These are phyloP conservation scores for Aspergillus aculeatinus DNA, from an alignment of 2,329 filamentous ascomycete genomes.

Conservation along the genomic window DNA sequence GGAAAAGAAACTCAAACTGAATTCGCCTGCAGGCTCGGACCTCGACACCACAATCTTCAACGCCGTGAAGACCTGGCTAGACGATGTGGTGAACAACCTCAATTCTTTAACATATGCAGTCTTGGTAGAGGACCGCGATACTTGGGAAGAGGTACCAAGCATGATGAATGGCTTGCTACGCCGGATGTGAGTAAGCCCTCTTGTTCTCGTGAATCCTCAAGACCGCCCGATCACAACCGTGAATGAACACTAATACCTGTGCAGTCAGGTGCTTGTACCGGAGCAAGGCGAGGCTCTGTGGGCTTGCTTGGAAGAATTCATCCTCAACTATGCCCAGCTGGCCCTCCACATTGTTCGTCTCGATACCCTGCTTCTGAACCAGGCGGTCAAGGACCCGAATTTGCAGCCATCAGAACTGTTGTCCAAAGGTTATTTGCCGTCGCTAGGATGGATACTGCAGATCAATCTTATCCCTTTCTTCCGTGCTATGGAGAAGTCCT, in stretches of 20 bases:
- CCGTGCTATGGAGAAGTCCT: constrained; percentile 31
- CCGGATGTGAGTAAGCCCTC: constrained; percentile 33
- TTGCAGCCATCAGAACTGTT: constrained; percentile 29
- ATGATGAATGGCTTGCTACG: constrained; percentile 43
- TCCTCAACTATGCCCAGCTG: constrained; percentile 41
- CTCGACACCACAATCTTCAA: constrained; percentile 34
- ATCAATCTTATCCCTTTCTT: constrained; percentile 39
- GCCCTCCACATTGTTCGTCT: constrained; percentile 42
- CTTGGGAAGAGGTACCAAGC: constrained; percentile 47
- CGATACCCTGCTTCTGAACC: constrained; percentile 37
- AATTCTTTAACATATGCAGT: constrained; percentile 36
- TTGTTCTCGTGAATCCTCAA: too few species aligned
- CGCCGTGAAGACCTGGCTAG: constrained; percentile 45
- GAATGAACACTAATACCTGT: constrained; percentile 2
- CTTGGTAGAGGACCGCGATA: constrained; percentile 41
- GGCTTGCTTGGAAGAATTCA: constrained; percentile 42
- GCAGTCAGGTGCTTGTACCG: constrained; percentile 33
- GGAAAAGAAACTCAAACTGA: not conserved
- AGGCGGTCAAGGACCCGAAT: constrained; percentile 30
- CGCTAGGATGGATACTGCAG: constrained; percentile 39
- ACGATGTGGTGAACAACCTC: constrained; percentile 35
- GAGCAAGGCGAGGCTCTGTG: constrained; percentile 32
- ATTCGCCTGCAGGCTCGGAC: constrained; percentile 27
- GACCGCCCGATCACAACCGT: not conserved
- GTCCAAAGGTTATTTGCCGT: constrained; percentile 35